Base-by-base conservation (phyloP, 179 eudicot species). In the Heliamphora ciliata region DNA sequence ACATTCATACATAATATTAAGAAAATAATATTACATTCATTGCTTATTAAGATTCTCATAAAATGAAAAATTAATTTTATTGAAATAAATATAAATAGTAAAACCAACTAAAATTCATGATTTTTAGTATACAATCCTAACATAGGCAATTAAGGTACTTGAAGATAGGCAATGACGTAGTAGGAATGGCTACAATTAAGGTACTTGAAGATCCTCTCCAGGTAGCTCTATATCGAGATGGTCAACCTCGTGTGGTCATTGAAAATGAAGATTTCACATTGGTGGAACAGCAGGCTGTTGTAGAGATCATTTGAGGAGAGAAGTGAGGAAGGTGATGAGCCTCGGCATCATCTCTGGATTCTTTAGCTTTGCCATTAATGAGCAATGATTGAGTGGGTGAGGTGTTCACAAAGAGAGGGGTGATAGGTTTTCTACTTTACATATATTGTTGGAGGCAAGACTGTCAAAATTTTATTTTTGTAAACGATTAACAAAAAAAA, bases 131-230 rank as follows among this genome's bases (percentile, higher is more conserved):
- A 31, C 40, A 31, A 31, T 31, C 40, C 40, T 31, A 31, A 31
- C 40, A 31, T 31, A 31, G 40, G 40, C 40, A 31, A 31, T 31
- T 31, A 31, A 31, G 40, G 40, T 31, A 31, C 40, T 31, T 31
- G 40, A 31, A 31, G 40, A 31, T 84, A 84, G 0, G 86, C 86
- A 2, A 84, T 81, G 4, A 84, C 46, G 55, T 80, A 84, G 81
- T 83, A 84, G 8, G 83, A 84, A 0, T 77, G 83, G 73, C 86
- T 84, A 17, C 86, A 84, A 84, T 76, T 81, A 3, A 83, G 81
- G 71, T 84, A 84, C 72, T 78, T 71, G 83, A 84, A 80, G 5
- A 84, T 84, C 13, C 86, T 84, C 83, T 80, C 83, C 51, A 84
- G 55, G 10, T 84, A 84, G 81, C 77, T 84, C 73, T 76, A 77